Percentiles rank a stretch among this genome's conserved stretches.
These are phyloP conservation scores for Incumbomyces lentus DNA, from an alignment of 2,329 filamentous ascomycete species.

Conservation along the genomic window DNA sequence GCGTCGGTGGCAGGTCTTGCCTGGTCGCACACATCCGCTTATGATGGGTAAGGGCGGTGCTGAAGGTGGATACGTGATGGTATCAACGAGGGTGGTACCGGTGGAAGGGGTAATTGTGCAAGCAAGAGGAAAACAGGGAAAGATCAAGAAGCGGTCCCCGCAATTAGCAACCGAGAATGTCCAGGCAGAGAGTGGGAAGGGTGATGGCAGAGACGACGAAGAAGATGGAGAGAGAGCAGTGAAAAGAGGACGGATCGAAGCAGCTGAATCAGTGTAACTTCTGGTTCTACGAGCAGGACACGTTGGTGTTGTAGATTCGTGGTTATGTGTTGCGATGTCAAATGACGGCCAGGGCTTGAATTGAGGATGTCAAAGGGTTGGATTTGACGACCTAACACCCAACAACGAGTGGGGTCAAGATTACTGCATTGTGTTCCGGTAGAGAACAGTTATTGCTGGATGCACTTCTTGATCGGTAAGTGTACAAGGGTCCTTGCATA, in stretches of 20 bases:
- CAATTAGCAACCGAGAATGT: neutral
- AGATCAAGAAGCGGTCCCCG: slow-evolving; percentile 49
- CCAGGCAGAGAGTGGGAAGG: slow-evolving; percentile 1
- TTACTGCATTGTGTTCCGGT: no score
- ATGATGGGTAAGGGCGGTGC: slow-evolving; percentile 85
- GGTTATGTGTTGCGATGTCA: no score
- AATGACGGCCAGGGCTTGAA: no score
- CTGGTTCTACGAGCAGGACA: no score
- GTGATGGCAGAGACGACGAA: slow-evolving; percentile 4
- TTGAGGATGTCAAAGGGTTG: no score
- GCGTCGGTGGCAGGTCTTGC: slow-evolving; percentile 79
- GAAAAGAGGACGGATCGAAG: neutral
- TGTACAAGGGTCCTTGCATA: no score
- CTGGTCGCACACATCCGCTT: slow-evolving; percentile 80
- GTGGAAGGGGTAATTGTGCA: slow-evolving; percentile 63
- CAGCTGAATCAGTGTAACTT: neutral
- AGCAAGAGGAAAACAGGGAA: slow-evolving; percentile 58
- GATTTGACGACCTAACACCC: no score
- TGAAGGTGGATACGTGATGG: slow-evolving; percentile 75
- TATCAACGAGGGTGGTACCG: slow-evolving; percentile 69
- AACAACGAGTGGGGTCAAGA: no score
- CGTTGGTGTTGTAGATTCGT: no score
- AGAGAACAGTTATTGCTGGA: no score
- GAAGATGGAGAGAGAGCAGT: neutral
- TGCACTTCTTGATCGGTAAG: no score